These are phyloP conservation scores for Magnusiomyces ingens DNA, from an alignment of 1,139 yeast species.

Conservation along the genomic window DNA sequence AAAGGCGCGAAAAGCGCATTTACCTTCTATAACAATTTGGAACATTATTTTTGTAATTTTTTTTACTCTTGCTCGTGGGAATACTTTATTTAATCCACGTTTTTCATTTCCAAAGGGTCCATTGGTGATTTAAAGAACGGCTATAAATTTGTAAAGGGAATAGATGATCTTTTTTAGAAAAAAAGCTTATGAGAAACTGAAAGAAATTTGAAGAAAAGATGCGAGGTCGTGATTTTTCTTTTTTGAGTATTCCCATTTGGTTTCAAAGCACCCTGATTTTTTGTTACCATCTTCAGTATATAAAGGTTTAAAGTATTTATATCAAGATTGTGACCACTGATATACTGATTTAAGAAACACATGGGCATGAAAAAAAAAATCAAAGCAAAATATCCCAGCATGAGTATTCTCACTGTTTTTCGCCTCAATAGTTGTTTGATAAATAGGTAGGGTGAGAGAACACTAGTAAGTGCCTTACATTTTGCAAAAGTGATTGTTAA, in stretches of 20 bases:
- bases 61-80: too few relatives aligned
- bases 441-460: neutral
- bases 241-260: neutral
- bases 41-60: too few relatives aligned
- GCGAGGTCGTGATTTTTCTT: neutral
- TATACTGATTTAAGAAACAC: neutral
- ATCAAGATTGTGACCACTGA: too few relatives aligned
- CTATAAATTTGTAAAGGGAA: neutral
- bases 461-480: neutral
- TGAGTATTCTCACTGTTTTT: neutral
- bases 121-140: too few relatives aligned
- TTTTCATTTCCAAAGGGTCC: too few relatives aligned
- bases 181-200: neutral
- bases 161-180: neutral
- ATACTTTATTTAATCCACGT: too few relatives aligned
- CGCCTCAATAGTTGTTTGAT: neutral
- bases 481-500: neutral
- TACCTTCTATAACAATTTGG: too few relatives aligned
- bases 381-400: neutral
- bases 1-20: too few relatives aligned
- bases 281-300: too few relatives aligned
- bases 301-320: too few relatives aligned
- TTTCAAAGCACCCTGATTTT: too few relatives aligned
- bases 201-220: neutral
- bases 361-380: neutral